Base-by-base conservation (phyloP, 768 basidiomycete genomes). In the Terana coerulea region DNA sequence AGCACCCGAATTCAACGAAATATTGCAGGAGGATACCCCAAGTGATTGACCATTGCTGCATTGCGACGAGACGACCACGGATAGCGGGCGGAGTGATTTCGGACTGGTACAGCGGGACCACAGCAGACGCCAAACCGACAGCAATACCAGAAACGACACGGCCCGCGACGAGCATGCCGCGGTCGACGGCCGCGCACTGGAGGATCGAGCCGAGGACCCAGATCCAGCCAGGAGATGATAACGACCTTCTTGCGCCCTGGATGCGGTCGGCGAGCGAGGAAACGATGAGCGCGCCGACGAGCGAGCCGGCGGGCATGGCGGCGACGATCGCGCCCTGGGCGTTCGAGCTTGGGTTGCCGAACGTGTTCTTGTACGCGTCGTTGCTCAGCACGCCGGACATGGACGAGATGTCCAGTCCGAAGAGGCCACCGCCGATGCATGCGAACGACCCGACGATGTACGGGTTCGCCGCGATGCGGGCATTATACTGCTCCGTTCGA, bases 341-440 rank as follows among this genome's bases (percentile, higher is more conserved):
- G 48, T 70, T 74, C 5, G 80, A 71, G 19, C 65, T 61, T 4
- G 84, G 85, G 54, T 65, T 53, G n/a, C 59, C 60, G 54, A 68
- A 70, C 8, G 59, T 58, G 34, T 55, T 58, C 53, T 62, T 62
- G 59, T 70, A 70, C 19, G 68, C 64, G 31, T 68, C 53, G 47
- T 70, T 70, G 49, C 64, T 84, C 57, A 88, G 68, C 46, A 88
- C 84, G 7, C 83, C 86, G 45, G 86, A 85, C 86, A 88, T 88
- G 62, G 85, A 88, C 60, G 86, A 85, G 61, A 89, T 87, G 73
- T 89, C 87, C 71, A 89, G 64, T 65, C 87, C 87, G 62, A 88
- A 89, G 31, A 89, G 77, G 43, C 84, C 84, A 58, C 86, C 86
- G 31, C 87, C 86, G 55, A 89, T 88, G 64, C 87, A 89, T 66